Evolutionary conservation across 495 filamentous ascomycete species (phyloP).

Genomic region (Daldinia loculata): DNA sequence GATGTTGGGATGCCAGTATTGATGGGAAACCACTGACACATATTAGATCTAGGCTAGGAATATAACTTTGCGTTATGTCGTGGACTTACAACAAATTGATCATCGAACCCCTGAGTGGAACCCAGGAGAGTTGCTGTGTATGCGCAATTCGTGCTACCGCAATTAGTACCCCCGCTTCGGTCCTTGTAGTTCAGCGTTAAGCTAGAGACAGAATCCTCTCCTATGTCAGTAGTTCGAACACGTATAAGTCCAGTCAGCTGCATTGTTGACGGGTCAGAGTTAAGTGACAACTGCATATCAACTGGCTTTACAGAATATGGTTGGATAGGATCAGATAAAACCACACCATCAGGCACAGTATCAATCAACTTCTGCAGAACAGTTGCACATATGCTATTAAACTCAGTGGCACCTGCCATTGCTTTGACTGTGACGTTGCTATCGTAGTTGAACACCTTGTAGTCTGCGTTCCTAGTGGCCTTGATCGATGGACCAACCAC

Average conservation of each 20-base stretch:
- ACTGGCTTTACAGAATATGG: conserved; percentile 69
- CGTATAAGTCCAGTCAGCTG: conserved; percentile 54
- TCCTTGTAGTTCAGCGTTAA: conserved; percentile 88
- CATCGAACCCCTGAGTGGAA: conserved; percentile 64
- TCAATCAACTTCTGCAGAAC: conserved; percentile 70
- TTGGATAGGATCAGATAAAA: conserved; percentile 60
- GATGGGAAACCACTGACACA: conserved; percentile 56
- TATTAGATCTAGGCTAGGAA: conserved; percentile 19
- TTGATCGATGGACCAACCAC: conserved; percentile 57
- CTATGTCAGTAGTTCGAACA: conserved; percentile 53
- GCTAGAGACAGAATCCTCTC: conserved; percentile 45
- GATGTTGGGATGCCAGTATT: conserved; percentile 47
- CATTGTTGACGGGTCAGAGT: conserved; percentile 49
- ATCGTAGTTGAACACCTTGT: conserved; percentile 65
- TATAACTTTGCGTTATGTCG: not conserved
- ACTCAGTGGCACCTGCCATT: conserved; percentile 56
- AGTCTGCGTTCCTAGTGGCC: conserved; percentile 60
- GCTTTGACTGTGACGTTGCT: conserved; percentile 62
- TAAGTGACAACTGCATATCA: conserved; percentile 57
- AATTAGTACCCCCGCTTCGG: conserved; percentile 86
- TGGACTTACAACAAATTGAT: conserved; percentile 61
- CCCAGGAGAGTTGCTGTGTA: conserved; percentile 57
- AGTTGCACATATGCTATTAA: conserved; percentile 56
- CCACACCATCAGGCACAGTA: conserved; percentile 60
- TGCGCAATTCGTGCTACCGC: conserved; percentile 52